Base-by-base conservation (phyloP, 352 stramenopile species). In the Peronospora belbahrii region DNA sequence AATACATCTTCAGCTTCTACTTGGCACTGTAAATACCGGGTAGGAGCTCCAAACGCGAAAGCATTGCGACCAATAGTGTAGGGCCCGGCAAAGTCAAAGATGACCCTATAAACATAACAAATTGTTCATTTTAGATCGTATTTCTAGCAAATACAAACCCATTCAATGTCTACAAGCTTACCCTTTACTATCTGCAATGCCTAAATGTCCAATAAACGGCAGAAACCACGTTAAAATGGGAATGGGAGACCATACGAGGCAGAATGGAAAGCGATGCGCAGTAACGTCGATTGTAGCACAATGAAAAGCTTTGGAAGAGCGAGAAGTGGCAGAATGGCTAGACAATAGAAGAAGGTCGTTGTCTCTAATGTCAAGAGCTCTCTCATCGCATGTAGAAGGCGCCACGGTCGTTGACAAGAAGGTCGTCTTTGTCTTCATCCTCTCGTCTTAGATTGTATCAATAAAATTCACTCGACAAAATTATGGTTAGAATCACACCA, bases 191-290 rank as follows among this genome's bases (percentile, higher is more conserved):
- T 96, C 85, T 13, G 85, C 70, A 48, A 98, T 95, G 15, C 95
- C 95, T 63, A 97, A 64, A 45, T 95, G 95, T n/a, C 95, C 95
- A 59, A 98, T 97, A 67, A 98, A 97, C 17, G 95, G 95, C 35
- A 98, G 50, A 24, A 97, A 64, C 80, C 83, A 97, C 38, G 90
- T 97, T 43, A 97, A 64, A 18, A 86, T 46, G 6, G 88, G 88
- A 11, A 97, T 71, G 14, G 89, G 88, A 38, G 80, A 93, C 88
- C 89, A 97, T 30, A 97, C 85, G 43, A 97, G 82, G 61, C 88
- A 96, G 68, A 90, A 95, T 8, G 89, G 88, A 60, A 88, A 96
- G 38, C 77, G 76, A 25, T 81, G 65, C 7, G 51, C 53, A 0
- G 49, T 56, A 10, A 54, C 35, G 33, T 83, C 64, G 23, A 81